Evolutionary conservation across 768 basidiomycete species (phyloP).

Genomic region (Mycena galopus): DNA sequence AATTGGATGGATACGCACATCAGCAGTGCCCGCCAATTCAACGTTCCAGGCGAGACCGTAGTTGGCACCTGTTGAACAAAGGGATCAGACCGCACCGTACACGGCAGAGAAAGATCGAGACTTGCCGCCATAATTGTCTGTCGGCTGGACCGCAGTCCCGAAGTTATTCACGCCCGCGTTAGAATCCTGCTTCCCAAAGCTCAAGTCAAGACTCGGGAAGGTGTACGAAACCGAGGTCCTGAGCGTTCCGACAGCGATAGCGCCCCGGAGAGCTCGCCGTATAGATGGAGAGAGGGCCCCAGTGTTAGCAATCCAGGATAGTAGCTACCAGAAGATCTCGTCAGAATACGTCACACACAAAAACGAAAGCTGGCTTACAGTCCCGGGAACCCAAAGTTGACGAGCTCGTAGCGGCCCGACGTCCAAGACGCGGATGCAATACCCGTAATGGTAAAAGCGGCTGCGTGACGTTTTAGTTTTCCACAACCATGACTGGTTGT

Average conservation of each 20-base stretch:
- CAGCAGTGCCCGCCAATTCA: neutral
- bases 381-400: constrained; percentile 41
- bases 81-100: too few relatives aligned
- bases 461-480: constrained; percentile 33
- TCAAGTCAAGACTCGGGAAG: constrained; percentile 18
- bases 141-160: neutral
- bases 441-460: constrained; percentile 39
- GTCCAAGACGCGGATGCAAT: constrained; percentile 27
- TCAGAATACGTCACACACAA: neutral
- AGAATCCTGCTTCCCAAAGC: constrained; percentile 20
- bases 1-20: neutral
- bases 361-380: constrained; percentile 10
- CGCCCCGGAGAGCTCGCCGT: constrained; percentile 18
- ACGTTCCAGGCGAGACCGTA: neutral
- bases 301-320: constrained; percentile 39
- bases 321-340: neutral
- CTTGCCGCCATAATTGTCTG: neutral
- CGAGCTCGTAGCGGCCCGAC: constrained; percentile 25
- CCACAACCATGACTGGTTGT: too few relatives aligned
- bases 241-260: neutral
- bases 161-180: neutral
- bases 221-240: neutral
- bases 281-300: constrained; percentile 35
- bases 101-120: too few relatives aligned
- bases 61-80: too few relatives aligned